phyloP scores from a whole-genome alignment of 768 basidiomycete species.

The Boletus reticuloceps region DNA sequence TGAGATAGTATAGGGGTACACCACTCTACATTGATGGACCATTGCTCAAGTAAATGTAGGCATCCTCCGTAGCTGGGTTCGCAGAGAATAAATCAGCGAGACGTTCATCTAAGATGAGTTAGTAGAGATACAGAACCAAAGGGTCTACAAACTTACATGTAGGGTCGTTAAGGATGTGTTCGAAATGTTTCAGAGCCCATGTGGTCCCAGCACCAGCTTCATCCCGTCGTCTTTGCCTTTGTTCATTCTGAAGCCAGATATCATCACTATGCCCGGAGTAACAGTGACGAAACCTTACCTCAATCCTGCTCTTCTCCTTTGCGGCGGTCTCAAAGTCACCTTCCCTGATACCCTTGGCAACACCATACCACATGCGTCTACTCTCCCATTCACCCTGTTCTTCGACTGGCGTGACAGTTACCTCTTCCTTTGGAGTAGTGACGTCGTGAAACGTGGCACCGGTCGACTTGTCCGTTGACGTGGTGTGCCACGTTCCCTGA shows the following conservation, averaged over 20 bases:
- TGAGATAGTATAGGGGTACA: background rate
- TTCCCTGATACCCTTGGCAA: slow-evolving; percentile 87
- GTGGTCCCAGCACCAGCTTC: slow-evolving; percentile 68
- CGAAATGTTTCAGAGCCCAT: slow-evolving; percentile 81
- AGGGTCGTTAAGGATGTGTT: slow-evolving; percentile 64
- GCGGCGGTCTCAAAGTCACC: slow-evolving; percentile 93
- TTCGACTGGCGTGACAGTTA: slow-evolving; percentile 57
- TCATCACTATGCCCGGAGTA: background rate
- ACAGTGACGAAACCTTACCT: slow-evolving; percentile 47
- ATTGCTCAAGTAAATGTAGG: slow-evolving; percentile 68
- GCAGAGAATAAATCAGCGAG: slow-evolving; percentile 63
- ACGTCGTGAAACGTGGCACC: slow-evolving; percentile 75
- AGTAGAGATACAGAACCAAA: background rate
- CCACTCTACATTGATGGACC: slow-evolving; percentile 28
- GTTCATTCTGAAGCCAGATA: slow-evolving; percentile 70
- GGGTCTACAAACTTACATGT: slow-evolving; percentile 52
- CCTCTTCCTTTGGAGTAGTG: slow-evolving; percentile 68
- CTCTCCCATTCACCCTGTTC: slow-evolving; percentile 84
- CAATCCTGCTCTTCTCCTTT: slow-evolving; percentile 84
- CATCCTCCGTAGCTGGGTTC: slow-evolving; percentile 70
- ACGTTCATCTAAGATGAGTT: slow-evolving; percentile 46
- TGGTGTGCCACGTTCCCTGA: slow-evolving; percentile 82
- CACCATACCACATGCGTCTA: slow-evolving; percentile 77
- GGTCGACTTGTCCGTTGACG: slow-evolving; percentile 47
- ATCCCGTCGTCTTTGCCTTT: slow-evolving; percentile 83